Conservation (phyloP, 2,329 filamentous ascomycete genomes). For the Botrytis galanthina region DNA sequence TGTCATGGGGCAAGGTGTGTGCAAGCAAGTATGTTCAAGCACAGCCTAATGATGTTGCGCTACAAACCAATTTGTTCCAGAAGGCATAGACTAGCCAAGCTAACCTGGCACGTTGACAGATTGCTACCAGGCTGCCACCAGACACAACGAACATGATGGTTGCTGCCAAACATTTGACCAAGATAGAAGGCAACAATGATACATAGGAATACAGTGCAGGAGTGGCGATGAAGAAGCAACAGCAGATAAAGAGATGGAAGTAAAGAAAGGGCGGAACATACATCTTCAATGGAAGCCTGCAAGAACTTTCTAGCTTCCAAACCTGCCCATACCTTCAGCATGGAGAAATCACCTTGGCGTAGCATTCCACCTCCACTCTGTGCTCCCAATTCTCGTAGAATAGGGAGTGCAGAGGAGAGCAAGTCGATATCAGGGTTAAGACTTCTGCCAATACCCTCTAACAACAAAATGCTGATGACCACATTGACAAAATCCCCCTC, state of each 20-base stretch:
- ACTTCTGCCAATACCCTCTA: conserved; percentile 89
- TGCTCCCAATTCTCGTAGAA: conserved; percentile 81
- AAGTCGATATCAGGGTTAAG: conserved; percentile 86
- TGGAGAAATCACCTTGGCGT: conserved; percentile 72
- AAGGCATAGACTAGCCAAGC: background rate
- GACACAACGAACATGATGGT: background rate
- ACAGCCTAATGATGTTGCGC: background rate
- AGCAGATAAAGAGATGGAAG: background rate
- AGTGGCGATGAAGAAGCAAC: background rate
- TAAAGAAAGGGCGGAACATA: conserved; percentile 45
- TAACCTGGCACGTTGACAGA: background rate
- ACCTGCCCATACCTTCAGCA: conserved; percentile 89
- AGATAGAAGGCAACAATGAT: background rate
- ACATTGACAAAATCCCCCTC: conserved; percentile 99
- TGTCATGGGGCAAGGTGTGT: background rate
- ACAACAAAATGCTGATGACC: conserved; percentile 86
- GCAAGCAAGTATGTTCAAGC: background rate
- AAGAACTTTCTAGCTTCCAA: conserved; percentile 85
- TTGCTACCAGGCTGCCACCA: background rate
- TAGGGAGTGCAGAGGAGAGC: conserved; percentile 81
- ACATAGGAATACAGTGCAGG: background rate
- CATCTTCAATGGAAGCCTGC: conserved; percentile 85
- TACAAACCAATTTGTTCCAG: background rate
- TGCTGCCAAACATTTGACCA: background rate
- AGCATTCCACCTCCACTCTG: conserved; percentile 70